phyloP scores from a whole-genome alignment of 169 alveolate species.

The Perkinsus chesapeaki region DNA sequence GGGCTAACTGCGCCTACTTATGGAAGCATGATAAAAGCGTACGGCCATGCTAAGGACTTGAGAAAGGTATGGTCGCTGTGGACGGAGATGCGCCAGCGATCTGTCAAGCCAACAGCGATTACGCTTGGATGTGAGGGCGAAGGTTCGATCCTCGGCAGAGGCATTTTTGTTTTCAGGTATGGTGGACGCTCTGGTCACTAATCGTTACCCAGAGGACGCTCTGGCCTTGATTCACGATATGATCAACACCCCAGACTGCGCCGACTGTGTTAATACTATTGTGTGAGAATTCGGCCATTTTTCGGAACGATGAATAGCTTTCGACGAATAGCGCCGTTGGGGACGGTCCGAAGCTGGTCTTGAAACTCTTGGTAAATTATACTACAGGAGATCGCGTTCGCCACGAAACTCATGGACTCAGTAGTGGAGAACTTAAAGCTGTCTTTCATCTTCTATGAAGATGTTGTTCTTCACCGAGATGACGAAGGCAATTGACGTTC shows the following conservation, averaged over 20 bases:
- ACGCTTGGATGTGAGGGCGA: background rate
- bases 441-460: no score
- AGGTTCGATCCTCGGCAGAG: background rate
- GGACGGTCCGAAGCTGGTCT: no score
- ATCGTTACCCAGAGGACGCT: background rate
- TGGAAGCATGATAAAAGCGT: conserved; percentile 13
- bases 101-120: background rate
- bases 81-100: background rate
- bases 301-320: no score
- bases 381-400: no score
- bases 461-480: no score
- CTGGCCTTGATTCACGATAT: background rate
- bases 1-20: conserved; percentile 3
- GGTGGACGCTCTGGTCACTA: background rate
- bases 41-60: background rate
- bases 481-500: no score
- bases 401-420: no score
- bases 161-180: background rate
- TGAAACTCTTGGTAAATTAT: no score
- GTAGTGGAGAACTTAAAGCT: no score
- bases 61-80: background rate
- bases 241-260: background rate
- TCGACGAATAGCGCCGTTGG: no score
- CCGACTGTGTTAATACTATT: background rate
- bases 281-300: background rate